Evolutionary conservation across 441 rosid genomes (phyloP).

Genomic region (Corymbia citriodora): DNA sequence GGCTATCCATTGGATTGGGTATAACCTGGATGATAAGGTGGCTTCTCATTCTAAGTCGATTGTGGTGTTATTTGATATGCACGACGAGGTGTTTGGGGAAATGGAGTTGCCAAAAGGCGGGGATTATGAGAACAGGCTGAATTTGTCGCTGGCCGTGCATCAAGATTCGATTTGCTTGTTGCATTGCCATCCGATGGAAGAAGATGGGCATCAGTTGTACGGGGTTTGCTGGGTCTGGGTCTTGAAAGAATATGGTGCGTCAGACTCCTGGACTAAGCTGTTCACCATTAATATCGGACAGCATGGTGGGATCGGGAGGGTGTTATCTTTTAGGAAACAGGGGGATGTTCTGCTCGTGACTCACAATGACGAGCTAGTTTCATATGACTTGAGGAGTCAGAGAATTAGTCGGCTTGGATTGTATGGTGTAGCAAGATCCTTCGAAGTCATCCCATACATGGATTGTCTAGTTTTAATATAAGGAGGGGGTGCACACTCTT

Average conservation of each 20-base stretch:
- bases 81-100: neutral
- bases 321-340: neutral
- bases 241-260: neutral
- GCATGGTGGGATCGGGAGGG: neutral
- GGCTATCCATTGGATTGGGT: constrained; percentile 11
- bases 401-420: neutral
- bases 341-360: neutral
- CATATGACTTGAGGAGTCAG: neutral
- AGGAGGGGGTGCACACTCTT: neutral
- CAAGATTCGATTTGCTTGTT: neutral
- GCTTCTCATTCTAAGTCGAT: neutral
- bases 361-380: neutral
- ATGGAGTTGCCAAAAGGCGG: neutral
- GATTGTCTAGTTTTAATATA: constrained; percentile 2
- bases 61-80: neutral
- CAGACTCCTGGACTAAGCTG: neutral
- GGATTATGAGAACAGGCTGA: neutral
- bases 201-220: neutral
- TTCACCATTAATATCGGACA: neutral
- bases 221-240: constrained; percentile 3
- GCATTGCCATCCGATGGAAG: neutral
- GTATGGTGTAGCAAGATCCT: neutral
- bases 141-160: neutral
- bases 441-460: neutral
- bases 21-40: neutral